Percentiles rank a stretch among this genome's conserved stretches.
Conservation (phyloP, 176 grass and related monocot genomes). For the Musa acuminata region DNA sequence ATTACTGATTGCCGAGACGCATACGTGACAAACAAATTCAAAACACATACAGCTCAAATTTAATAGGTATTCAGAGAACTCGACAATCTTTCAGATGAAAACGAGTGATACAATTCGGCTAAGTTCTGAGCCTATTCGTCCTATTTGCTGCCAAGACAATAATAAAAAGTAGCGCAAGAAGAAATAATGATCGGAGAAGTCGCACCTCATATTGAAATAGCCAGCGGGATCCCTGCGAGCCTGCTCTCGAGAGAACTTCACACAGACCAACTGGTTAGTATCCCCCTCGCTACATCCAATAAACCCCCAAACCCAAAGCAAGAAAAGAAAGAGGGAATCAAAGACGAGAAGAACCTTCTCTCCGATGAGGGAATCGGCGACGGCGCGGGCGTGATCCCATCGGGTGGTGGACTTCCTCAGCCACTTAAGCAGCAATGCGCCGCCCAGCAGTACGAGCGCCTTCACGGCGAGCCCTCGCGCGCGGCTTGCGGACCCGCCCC, state of each 20-base stretch:
- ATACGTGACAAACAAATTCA: neutral
- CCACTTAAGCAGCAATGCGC: constrained; percentile 60
- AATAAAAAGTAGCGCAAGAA: neutral
- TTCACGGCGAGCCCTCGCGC: constrained; percentile 61
- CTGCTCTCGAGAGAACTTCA: constrained; percentile 95
- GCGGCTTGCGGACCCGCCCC: constrained; percentile 14
- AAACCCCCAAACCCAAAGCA: constrained; percentile 1
- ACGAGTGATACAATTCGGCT: neutral
- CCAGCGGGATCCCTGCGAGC: constrained; percentile 74
- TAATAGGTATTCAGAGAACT: too few relatives aligned
- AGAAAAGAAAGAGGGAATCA: neutral
- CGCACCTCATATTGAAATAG: constrained; percentile 89
- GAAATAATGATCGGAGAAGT: neutral
- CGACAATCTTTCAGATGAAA: too few relatives aligned
- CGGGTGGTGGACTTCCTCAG: constrained; percentile 85
- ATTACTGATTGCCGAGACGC: neutral
- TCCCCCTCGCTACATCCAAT: neutral
- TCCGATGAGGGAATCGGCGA: constrained; percentile 70
- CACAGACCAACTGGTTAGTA: constrained; percentile 9
- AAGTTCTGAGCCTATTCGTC: neutral
- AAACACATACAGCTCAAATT: too few relatives aligned
- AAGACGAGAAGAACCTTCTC: constrained; percentile 45
- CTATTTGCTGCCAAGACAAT: neutral
- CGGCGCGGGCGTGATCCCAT: constrained; percentile 78
- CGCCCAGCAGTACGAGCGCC: constrained; percentile 72